Base-by-base conservation (phyloP, 345 rosid species). In the Erucastrum elatum region DNA sequence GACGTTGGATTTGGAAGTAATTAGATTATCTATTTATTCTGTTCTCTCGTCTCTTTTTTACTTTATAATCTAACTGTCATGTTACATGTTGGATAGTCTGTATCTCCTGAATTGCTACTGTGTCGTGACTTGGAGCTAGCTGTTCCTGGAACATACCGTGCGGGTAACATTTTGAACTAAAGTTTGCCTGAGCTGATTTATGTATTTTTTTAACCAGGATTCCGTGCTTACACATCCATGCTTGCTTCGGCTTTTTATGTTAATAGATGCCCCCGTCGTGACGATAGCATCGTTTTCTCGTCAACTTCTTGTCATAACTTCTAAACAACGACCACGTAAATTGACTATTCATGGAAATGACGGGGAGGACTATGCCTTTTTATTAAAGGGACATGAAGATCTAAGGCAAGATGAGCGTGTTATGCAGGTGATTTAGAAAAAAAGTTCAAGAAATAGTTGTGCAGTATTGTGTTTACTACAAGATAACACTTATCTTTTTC, bases 351-450 rank as follows among this genome's bases (percentile, higher is more conserved):
- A 88, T 64, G 99, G 98, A 59, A 95, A 86, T 80, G 94, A 95
- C 68, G 99, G 99, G 62, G 90, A 91, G 82, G 98, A 91, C 67
- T 82, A 95, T 81, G 90, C 96, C 71, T 95, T 93, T 82, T 84
- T 95, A 87, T 87, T 95, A 69, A 95, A 95, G 86, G 98, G 99
- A 35, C 99, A 95, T 80, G 99, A 95, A 86, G 99, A 95, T 84
- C 77, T 95, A 56, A 96, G 99, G 82, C 99, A 95, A 76, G 98
- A 95, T 87, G 99, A 95, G 72, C 99, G 98, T 76, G 99, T 95
- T 81, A 95, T 95, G 99, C 99, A 95, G 97, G 98, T 94, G 73
- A 15, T 31, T 83, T 77, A 61, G 4, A 37, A 46, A 13, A n/a
- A 27, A 55, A 64, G 5, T 49, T 31, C 1, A 39, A 33, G 6